These are phyloP conservation scores for Austroboletus festivus DNA, from an alignment of 768 basidiomycete genomes.

Conservation along the genomic window DNA sequence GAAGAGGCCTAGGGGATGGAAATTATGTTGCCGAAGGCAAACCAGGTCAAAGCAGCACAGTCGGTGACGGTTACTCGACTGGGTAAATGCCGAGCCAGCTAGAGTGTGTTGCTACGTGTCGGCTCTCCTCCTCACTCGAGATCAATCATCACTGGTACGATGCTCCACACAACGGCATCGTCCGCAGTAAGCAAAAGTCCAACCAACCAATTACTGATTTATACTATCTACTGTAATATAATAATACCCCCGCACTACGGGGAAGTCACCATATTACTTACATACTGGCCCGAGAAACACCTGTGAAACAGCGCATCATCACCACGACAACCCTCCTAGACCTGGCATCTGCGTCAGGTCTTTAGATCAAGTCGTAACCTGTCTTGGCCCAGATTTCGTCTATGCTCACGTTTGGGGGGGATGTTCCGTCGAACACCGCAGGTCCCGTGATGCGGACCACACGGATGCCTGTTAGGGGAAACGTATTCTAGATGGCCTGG, in stretches of 20 bases:
- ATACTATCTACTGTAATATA: slow-evolving; percentile 1
- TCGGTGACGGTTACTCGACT: too few relatives aligned
- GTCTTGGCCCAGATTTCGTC: slow-evolving; percentile 84
- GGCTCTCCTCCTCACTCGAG: too few relatives aligned
- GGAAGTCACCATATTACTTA: neutral
- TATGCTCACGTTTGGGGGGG: slow-evolving; percentile 71
- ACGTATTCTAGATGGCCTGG: slow-evolving; percentile 74
- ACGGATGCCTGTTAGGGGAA: slow-evolving; percentile 83
- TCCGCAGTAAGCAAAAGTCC: slow-evolving; percentile 11
- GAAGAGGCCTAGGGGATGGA: slow-evolving; percentile 3
- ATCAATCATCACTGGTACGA: too few relatives aligned
- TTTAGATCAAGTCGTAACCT: slow-evolving; percentile 66
- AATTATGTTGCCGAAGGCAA: slow-evolving; percentile 1
- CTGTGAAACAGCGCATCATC: neutral
- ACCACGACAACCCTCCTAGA: slow-evolving; percentile 7
- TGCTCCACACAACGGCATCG: slow-evolving; percentile 17
- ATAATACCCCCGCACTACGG: too few relatives aligned
- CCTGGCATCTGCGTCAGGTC: slow-evolving; percentile 49
- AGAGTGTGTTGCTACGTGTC: slow-evolving; percentile 5
- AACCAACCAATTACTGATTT: slow-evolving; percentile 1
- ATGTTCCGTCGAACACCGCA: slow-evolving; percentile 81
- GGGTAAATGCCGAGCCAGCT: slow-evolving; percentile 5
- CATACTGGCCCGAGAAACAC: too few relatives aligned
- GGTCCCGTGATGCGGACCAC: slow-evolving; percentile 90
- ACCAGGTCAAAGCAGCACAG: too few relatives aligned